phyloP scores from a whole-genome alignment of 1,284 basidiomycete species.

The Heterobasidion parviporum region DNA sequence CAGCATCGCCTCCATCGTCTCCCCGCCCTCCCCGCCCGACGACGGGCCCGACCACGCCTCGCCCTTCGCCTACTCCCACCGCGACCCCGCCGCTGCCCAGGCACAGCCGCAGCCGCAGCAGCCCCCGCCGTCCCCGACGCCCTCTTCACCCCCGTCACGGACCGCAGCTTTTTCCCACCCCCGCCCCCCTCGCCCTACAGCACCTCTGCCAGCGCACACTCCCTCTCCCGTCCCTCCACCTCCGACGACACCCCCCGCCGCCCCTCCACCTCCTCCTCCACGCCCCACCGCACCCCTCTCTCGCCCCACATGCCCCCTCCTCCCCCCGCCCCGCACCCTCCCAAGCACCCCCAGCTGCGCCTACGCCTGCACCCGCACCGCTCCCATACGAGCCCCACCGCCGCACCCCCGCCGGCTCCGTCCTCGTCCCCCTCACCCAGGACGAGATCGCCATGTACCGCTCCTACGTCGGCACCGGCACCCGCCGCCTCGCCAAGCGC shows the following conservation, averaged over 20 bases:
- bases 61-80: conserved; percentile 1
- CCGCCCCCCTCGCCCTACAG: conserved; percentile 5
- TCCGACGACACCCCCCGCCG: conserved; percentile 2
- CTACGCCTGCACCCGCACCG: conserved; percentile 14
- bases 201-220: conserved; percentile 3
- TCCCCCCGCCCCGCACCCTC: conserved; percentile 1
- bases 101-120: conserved; percentile 14
- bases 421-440: conserved; percentile 56
- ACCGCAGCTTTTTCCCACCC: conserved; percentile 7
- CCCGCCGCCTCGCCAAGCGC: conserved; percentile 47
- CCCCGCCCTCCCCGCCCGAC: neutral
- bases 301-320: conserved; percentile 13
- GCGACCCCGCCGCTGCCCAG: conserved; percentile 15
- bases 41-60: neutral
- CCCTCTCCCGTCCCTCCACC: conserved; percentile 16
- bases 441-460: conserved; percentile 56
- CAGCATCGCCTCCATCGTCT: conserved; percentile 3
- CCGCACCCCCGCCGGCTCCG: conserved; percentile 51
- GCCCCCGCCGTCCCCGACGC: conserved; percentile 5
- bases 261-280: conserved; percentile 11
- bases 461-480: conserved; percentile 49
- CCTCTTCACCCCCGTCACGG: conserved; percentile 10
- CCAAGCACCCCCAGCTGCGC: conserved; percentile 12
- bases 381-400: conserved; percentile 59
- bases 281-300: neutral